These are phyloP conservation scores for Carex arenaria DNA, from an alignment of 202 grass and related monocot genomes.

Conservation along the genomic window DNA sequence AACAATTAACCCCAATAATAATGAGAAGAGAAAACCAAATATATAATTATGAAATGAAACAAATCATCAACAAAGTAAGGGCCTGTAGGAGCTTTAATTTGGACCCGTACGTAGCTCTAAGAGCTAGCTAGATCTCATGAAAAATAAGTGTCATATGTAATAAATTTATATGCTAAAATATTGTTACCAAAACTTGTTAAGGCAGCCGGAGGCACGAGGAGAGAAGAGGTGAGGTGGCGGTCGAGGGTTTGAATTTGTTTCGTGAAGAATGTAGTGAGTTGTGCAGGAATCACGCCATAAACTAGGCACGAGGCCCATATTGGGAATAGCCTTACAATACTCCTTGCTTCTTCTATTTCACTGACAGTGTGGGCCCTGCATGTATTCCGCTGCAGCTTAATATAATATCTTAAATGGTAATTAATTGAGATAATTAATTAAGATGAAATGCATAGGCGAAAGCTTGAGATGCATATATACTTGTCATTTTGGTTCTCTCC, in stretches of 20 bases:
- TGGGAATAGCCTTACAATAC: conserved; percentile 43
- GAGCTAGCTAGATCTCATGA: no score
- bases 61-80: not conserved
- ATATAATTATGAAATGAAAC: not conserved
- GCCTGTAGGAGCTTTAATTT: no score
- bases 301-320: conserved; percentile 19
- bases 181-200: conserved; percentile 23
- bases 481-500: conserved; percentile 4
- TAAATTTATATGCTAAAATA: not conserved
- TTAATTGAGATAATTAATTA: not conserved
- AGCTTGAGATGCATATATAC: conserved; percentile 20
- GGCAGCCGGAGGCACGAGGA: conserved; percentile 30
- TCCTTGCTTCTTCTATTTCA: conserved; percentile 39
- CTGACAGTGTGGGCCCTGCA: not conserved
- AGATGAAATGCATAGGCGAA: not conserved
- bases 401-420: conserved; percentile 9
- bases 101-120: no score
- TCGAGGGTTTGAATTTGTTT: conserved; percentile 22
- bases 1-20: not conserved
- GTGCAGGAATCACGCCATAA: conserved; percentile 4
- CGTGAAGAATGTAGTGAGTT: conserved; percentile 27
- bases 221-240: conserved; percentile 19
- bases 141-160: not conserved
- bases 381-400: conserved; percentile 15
- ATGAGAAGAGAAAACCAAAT: not conserved